These are phyloP conservation scores for Collybia nuda DNA, from an alignment of 768 basidiomycete genomes.

Conservation along the genomic window DNA sequence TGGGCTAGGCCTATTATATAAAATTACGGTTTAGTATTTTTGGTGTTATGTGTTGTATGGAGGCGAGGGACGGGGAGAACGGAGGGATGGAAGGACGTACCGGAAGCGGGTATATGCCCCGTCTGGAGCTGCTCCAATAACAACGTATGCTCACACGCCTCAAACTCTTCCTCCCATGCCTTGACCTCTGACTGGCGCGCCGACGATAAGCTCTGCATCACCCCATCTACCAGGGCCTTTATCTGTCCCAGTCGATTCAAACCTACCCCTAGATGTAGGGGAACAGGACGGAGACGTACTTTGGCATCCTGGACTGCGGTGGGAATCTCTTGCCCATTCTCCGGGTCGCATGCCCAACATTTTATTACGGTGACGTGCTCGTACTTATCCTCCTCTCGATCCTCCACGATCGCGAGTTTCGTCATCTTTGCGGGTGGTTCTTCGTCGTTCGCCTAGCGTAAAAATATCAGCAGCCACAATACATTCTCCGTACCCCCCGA, in stretches of 20 bases:
- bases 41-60: too few relatives aligned
- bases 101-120: conserved; percentile 51
- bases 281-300: conserved; percentile 20
- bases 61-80: too few relatives aligned
- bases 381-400: conserved; percentile 89
- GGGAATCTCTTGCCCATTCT: conserved; percentile 43
- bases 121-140: conserved; percentile 41
- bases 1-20: conserved; percentile 83
- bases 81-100: conserved; percentile 26
- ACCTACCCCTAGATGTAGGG: background rate
- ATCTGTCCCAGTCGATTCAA: conserved; percentile 41
- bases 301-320: conserved; percentile 34
- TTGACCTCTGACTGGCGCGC: conserved; percentile 93
- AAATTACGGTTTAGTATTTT: too few relatives aligned
- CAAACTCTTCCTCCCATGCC: conserved; percentile 96
- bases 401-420: conserved; percentile 85
- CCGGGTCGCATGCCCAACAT: conserved; percentile 74
- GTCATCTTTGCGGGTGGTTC: conserved; percentile 89
- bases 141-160: conserved; percentile 78
- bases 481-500: too few relatives aligned
- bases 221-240: conserved; percentile 55
- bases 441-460: conserved; percentile 62
- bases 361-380: conserved; percentile 62
- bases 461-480: too few relatives aligned
- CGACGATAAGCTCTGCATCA: conserved; percentile 84